Conservation (phyloP, 495 filamentous ascomycete genomes). For the Neurospora sublineolata region DNA sequence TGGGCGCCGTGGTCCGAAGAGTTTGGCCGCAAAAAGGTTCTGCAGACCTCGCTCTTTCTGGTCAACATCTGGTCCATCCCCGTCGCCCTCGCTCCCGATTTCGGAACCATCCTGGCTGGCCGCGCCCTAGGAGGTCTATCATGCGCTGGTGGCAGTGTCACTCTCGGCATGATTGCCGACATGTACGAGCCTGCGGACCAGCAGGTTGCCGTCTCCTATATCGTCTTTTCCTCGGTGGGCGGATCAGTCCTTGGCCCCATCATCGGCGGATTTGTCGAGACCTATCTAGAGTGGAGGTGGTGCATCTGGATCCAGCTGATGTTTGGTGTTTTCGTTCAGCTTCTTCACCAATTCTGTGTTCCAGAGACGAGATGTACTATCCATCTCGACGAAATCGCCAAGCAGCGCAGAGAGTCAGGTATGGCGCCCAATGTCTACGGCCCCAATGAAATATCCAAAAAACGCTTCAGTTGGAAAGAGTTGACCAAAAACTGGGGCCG, state of each 20-base stretch:
- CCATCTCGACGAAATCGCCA: conserved; percentile 55
- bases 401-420: conserved; percentile 48
- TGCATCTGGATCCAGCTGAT: conserved; percentile 73
- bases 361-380: conserved; percentile 59
- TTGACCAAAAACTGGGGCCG: conserved; percentile 53
- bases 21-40: conserved; percentile 59
- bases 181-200: conserved; percentile 66
- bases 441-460: conserved; percentile 54
- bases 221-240: conserved; percentile 65
- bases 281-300: conserved; percentile 61
- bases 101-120: conserved; percentile 51
- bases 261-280: conserved; percentile 64
- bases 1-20: conserved; percentile 81
- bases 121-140: conserved; percentile 59
- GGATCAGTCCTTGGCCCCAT: conserved; percentile 69
- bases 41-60: conserved; percentile 56
- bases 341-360: conserved; percentile 55
- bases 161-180: conserved; percentile 73
- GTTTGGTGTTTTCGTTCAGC: conserved; percentile 53
- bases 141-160: conserved; percentile 69
- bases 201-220: conserved; percentile 61
- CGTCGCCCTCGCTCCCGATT: conserved; percentile 60
- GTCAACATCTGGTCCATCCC: conserved; percentile 70
- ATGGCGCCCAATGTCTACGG: conserved; percentile 46
- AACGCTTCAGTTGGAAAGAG: conserved; percentile 42